Base-by-base conservation (phyloP, 768 basidiomycete species). In the Leccinellum albellum region DNA sequence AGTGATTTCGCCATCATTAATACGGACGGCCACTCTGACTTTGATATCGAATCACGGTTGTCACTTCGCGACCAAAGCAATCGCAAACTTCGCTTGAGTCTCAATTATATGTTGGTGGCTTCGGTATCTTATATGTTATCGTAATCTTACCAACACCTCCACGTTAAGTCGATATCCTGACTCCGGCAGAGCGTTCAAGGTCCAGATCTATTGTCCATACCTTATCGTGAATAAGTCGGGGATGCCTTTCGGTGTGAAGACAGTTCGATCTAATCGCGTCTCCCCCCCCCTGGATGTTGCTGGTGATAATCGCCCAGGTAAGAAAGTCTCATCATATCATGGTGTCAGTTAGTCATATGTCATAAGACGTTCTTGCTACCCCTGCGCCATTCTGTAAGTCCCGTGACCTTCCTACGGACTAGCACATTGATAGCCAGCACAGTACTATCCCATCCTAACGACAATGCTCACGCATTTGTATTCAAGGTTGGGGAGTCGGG, bases 1-100 rank as follows among this genome's bases (percentile, higher is more conserved):
- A 96, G 94, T 69, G 95, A 98, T 57, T 99, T 97, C 64, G 89
- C 94, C 3, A 98, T 99, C 72, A 95, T 99, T 74, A 98, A 94
- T 67, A 92, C 91, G 15, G 94, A 97, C 68, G 87, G 86, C 28
- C 84, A 91, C 54, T 89, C 94, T 3, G 94, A 94, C 72, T 93
- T 94, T 61, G 89, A 88, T 58, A 79, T 85, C 54, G 97, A 95
- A 71, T 82, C 78, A 51, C 80, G 76, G 33, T 73, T 98, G 49
- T 81, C 80, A 6, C 72, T 98, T 47, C 80, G 84, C 4, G 97
- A 98, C 71, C 74, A 80, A 52, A 76, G 78, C 37, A 87, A 86
- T 53, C 80, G 89, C 49, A 94, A 90, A 68, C 74, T 98, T 52
- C 82, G 89, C 62, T 77, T 98, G 50, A 85, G 76, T 58, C 73